A percentile compares a stretch with the other conserved stretches of the same genome.
Conservation (phyloP, 2,329 filamentous ascomycete genomes). For the Talaromyces amestolkiae region DNA sequence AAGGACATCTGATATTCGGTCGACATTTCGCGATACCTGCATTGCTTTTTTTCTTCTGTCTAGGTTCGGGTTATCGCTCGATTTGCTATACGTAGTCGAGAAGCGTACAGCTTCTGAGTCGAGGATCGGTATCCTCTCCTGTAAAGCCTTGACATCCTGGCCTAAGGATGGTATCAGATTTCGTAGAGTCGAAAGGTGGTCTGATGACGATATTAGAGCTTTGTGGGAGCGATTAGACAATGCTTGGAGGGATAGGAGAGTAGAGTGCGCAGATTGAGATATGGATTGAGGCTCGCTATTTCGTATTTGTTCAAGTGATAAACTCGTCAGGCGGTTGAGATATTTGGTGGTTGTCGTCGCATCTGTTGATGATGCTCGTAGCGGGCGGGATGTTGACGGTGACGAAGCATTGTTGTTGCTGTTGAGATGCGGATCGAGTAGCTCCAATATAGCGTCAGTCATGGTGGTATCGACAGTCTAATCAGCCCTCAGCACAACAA, state of each 20-base stretch:
- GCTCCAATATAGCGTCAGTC: conserved; percentile 72
- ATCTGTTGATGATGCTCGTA: conserved; percentile 30
- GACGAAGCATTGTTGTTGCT: conserved; percentile 33
- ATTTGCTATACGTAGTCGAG: conserved; percentile 77
- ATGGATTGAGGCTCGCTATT: conserved; percentile 75
- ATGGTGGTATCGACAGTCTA: conserved; percentile 39
- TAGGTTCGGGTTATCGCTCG: conserved; percentile 66
- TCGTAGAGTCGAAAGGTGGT: conserved; percentile 70
- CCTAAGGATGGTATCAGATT: conserved; percentile 70
- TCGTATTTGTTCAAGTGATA: conserved; percentile 70
- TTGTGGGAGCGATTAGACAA: conserved; percentile 88
- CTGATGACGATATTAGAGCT: conserved; percentile 75
- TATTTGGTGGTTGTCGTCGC: conserved; percentile 62
- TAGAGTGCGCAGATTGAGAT: conserved; percentile 75
- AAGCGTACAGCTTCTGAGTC: conserved; percentile 78
- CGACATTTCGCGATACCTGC: conserved; percentile 79
- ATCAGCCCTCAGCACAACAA: not conserved
- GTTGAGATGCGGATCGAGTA: conserved; percentile 62
- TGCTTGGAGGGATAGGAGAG: conserved; percentile 77
- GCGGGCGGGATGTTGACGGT: conserved; percentile 33
- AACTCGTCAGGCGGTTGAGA: conserved; percentile 71
- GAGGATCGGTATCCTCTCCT: conserved; percentile 70
- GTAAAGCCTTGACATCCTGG: conserved; percentile 64
- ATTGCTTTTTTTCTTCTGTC: conserved; percentile 74
- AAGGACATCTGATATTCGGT: conserved; percentile 84